phyloP scores from a whole-genome alignment of 2,329 filamentous ascomycete genomes.

The Fonsecaea multimorphosa region DNA sequence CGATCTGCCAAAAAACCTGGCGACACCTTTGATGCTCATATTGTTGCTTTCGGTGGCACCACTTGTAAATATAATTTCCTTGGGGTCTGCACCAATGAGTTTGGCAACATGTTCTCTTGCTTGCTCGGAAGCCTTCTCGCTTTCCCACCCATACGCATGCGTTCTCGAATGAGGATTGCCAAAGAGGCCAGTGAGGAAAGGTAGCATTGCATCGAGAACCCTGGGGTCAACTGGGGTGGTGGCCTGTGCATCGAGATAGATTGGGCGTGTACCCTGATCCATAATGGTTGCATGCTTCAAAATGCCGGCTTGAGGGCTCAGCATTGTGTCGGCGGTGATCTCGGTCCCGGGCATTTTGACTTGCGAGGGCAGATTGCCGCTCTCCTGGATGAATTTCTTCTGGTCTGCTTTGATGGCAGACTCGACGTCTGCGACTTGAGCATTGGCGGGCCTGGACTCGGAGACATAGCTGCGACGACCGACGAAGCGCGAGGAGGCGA shows the following conservation, averaged over 20 bases:
- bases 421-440: conserved; percentile 76
- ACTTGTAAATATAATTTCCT: conserved; percentile 98
- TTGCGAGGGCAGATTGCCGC: conserved; percentile 60
- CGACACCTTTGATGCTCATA: conserved; percentile 99
- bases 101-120: conserved; percentile 82
- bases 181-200: conserved; percentile 89
- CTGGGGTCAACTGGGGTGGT: conserved; percentile 94
- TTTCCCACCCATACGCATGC: conserved; percentile 98
- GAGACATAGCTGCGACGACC: conserved; percentile 76
- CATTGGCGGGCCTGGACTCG: conserved; percentile 77
- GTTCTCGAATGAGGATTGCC: conserved; percentile 97
- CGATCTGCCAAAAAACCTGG: conserved; percentile 87
- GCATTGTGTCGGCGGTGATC: conserved; percentile 68
- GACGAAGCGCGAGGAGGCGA: conserved; percentile 49
- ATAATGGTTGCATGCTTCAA: conserved; percentile 90
- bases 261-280: conserved; percentile 90
- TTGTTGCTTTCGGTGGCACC: conserved; percentile 99
- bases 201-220: conserved; percentile 95
- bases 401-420: conserved; percentile 86
- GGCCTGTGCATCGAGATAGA: conserved; percentile 98
- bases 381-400: conserved; percentile 72
- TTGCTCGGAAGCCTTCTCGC: conserved; percentile 88
- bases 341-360: conserved; percentile 66
- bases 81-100: conserved; percentile 90
- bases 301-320: conserved; percentile 82